A percentile compares a stretch with the other conserved stretches of the same genome.
Conservation (phyloP, 2,329 filamentous ascomycete species). For the Didymella segeticola region DNA sequence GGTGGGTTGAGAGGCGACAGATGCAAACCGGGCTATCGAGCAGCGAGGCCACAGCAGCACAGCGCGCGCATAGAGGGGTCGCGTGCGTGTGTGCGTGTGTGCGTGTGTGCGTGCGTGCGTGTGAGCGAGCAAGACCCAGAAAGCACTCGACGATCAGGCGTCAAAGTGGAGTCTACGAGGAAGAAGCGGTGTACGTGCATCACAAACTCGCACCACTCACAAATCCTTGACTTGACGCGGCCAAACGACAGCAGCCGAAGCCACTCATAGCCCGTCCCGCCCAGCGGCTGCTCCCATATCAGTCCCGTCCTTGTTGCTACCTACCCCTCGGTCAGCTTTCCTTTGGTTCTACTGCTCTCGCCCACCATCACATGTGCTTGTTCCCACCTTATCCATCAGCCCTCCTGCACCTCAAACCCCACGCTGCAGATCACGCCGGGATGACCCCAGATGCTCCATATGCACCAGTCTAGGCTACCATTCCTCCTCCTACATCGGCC, state of each 20-base stretch:
- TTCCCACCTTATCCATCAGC: neutral
- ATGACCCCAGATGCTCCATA: constrained; percentile 6
- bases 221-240: neutral
- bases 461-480: neutral
- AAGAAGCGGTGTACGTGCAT: constrained; percentile 3
- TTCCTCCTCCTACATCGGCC: constrained; percentile 1
- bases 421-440: constrained; percentile 1
- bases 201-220: neutral
- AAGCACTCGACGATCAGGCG: constrained; percentile 5
- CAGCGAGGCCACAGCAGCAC: neutral
- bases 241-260: constrained; percentile 1
- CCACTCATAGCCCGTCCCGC: neutral
- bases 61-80: constrained; percentile 1
- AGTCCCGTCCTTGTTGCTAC: neutral
- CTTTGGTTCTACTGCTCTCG: neutral
- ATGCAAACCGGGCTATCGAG: no score
- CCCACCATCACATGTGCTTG: neutral
- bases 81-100: no score
- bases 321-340: neutral
- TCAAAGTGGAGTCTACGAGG: constrained; percentile 4
- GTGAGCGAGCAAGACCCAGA: no score
- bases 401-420: neutral
- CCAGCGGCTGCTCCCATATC: constrained; percentile 4
- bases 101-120: no score
- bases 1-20: neutral